Base-by-base conservation (phyloP, 768 basidiomycete genomes). In the Hemileccinum impolitum region DNA sequence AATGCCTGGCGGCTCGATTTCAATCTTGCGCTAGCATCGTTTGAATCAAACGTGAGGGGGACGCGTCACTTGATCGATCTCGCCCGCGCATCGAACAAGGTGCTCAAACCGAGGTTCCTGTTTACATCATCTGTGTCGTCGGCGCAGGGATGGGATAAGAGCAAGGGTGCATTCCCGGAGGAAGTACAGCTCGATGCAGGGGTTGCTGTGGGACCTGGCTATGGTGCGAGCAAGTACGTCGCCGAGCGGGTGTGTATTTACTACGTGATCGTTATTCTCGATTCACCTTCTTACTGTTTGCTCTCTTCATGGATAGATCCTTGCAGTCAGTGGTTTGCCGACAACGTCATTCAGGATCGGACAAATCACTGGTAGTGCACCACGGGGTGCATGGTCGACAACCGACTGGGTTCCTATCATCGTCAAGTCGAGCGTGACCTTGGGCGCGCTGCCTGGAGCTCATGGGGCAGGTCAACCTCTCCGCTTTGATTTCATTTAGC, bases 1-100 rank as follows among this genome's bases (percentile, higher is more conserved):
- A 73, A 70, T 41, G 75, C 76, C 8, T 79, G 78, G 79, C 66
- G 64, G 1, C 63, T 80, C 19, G 75, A 80, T 58, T 77, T 82
- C 62, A 77, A 77, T 48, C 68, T 79, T 2, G 68, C 71, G 11
- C 59, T 81, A 26, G 62, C 70, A 0, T 79, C 78, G 3, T 82
- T 81, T 45, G 78, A 81, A 50, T 53, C 71, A 4, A 74, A 78
- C 53, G 63, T 82, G 30, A 63, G 60, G 17, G 75, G 75, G 21
- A 75, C 72, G 3, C 67, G 75, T 6, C 31, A 43, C 21, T 35
- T 53, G 44, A 49, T 54, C 6, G 51, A 46, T 50, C 56, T 43
- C 48, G 67, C 70, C 6, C 65, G 70, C 0, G 58, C 57, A 5
- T 71, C 70, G 30, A 55, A 41, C 7, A 53, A 48, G 32, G 31